Conservation (phyloP, 257 asterid species). For the Apocynum venetum region DNA sequence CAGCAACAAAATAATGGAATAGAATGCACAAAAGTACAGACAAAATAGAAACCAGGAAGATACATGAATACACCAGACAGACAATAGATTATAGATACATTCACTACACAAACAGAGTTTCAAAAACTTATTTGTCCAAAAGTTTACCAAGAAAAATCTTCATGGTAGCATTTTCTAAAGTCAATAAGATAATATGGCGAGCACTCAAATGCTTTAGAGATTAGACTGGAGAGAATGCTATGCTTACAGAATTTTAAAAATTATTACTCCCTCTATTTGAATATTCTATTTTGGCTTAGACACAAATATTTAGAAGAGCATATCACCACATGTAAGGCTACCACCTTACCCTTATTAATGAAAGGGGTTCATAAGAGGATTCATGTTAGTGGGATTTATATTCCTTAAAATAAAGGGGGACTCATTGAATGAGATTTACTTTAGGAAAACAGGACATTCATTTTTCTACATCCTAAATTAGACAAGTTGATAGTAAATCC, state of each 20-base stretch:
- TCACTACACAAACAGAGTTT: neutral
- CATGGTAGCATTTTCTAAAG: neutral
- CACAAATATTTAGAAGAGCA: neutral
- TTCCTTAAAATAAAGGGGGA: neutral
- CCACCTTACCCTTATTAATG: neutral
- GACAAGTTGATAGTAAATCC: neutral
- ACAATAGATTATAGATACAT: neutral
- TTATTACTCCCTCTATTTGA: neutral
- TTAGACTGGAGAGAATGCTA: neutral
- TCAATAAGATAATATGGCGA: neutral
- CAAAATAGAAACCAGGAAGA: slow-evolving; percentile 8
- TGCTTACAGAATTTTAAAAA: neutral
- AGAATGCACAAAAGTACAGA: slow-evolving; percentile 14
- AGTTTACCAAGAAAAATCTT: neutral
- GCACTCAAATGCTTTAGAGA: neutral
- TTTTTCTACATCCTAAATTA: neutral
- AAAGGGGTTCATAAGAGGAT: neutral
- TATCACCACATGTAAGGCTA: neutral
- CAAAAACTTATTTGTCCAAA: neutral
- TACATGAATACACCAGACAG: neutral
- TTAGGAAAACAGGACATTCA: neutral
- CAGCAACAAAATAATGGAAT: slow-evolving; percentile 5
- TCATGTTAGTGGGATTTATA: neutral
- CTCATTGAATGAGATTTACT: neutral
- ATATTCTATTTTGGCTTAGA: neutral